These are phyloP conservation scores for Lachnellula subtilissima DNA, from an alignment of 2,329 filamentous ascomycete genomes.

Conservation along the genomic window DNA sequence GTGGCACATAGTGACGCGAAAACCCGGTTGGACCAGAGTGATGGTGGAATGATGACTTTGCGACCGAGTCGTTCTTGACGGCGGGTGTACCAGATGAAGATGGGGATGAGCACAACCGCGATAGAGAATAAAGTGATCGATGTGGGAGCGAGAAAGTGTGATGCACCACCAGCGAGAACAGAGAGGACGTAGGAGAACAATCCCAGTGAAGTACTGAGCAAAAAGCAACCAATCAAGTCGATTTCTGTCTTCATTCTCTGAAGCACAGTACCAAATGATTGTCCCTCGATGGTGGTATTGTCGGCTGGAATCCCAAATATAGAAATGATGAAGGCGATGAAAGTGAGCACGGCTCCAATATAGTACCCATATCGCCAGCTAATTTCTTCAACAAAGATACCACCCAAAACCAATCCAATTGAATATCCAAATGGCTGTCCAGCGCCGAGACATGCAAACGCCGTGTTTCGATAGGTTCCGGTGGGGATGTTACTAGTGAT, in stretches of 20 bases:
- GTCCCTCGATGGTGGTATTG: background rate
- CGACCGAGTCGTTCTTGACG: too few relatives aligned
- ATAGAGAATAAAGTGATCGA: constrained; percentile 41
- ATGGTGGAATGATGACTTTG: too few relatives aligned
- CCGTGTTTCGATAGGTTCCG: constrained; percentile 44
- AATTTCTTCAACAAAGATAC: constrained; percentile 41
- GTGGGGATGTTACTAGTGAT: constrained; percentile 41
- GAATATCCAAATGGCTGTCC: constrained; percentile 47
- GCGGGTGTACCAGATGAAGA: constrained; percentile 51
- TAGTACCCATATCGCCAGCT: constrained; percentile 50
- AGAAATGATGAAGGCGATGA: background rate
- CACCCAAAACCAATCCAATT: constrained; percentile 45
- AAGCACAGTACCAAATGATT: background rate
- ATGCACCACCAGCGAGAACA: background rate
- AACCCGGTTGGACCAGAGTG: too few relatives aligned
- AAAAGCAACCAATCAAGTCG: background rate
- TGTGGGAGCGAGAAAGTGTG: background rate
- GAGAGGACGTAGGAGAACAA: background rate
- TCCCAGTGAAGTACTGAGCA: background rate
- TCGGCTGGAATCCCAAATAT: background rate
- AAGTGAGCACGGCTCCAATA: constrained; percentile 36
- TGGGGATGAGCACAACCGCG: constrained; percentile 44
- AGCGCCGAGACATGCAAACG: constrained; percentile 44
- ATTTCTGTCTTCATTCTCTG: background rate
- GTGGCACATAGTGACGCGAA: background rate